phyloP scores from a whole-genome alignment of 2,329 filamentous ascomycete species.

The Neonectria magnoliae region DNA sequence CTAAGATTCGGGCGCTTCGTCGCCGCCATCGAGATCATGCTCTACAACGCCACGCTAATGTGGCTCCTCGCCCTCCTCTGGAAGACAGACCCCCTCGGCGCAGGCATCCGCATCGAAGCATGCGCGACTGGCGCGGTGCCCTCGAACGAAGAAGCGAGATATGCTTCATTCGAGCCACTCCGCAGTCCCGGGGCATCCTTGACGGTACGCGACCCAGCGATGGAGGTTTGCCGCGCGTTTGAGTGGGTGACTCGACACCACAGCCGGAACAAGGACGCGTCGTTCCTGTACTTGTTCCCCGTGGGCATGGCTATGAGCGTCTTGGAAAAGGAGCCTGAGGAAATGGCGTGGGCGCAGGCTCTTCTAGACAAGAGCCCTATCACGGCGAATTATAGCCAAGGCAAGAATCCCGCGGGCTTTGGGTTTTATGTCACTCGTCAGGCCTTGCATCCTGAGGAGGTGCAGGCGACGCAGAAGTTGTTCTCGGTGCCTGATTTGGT shows the following conservation, averaged over 20 bases:
- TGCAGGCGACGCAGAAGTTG: slow-evolving; percentile 16
- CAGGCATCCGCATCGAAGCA: slow-evolving; percentile 16
- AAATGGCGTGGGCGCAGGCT: background rate
- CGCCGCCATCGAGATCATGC: slow-evolving; percentile 27
- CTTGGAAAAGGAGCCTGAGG: slow-evolving; percentile 7
- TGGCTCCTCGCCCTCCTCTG: slow-evolving; percentile 32
- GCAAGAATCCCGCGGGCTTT: slow-evolving; percentile 24
- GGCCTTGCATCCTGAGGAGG: slow-evolving; percentile 14
- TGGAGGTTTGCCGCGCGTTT: slow-evolving; percentile 23
- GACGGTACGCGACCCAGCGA: slow-evolving; percentile 19
- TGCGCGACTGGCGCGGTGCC: slow-evolving; percentile 9
- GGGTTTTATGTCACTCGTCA: slow-evolving; percentile 22
- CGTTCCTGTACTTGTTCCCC: slow-evolving; percentile 25
- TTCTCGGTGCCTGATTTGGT: slow-evolving; percentile 1
- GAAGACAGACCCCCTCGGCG: slow-evolving; percentile 30
- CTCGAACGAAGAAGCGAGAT: background rate
- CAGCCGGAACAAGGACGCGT: slow-evolving; percentile 15
- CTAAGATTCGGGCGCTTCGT: slow-evolving; percentile 15
- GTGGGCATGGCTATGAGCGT: slow-evolving; percentile 28
- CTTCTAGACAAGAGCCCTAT: slow-evolving; percentile 15
- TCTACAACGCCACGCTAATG: slow-evolving; percentile 33
- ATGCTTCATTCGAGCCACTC: slow-evolving; percentile 16
- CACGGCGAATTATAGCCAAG: slow-evolving; percentile 22
- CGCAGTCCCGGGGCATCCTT: slow-evolving; percentile 13
- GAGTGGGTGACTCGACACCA: slow-evolving; percentile 28